Evolutionary conservation across 768 basidiomycete genomes (phyloP).

Genomic region (Mycena rebaudengoi): DNA sequence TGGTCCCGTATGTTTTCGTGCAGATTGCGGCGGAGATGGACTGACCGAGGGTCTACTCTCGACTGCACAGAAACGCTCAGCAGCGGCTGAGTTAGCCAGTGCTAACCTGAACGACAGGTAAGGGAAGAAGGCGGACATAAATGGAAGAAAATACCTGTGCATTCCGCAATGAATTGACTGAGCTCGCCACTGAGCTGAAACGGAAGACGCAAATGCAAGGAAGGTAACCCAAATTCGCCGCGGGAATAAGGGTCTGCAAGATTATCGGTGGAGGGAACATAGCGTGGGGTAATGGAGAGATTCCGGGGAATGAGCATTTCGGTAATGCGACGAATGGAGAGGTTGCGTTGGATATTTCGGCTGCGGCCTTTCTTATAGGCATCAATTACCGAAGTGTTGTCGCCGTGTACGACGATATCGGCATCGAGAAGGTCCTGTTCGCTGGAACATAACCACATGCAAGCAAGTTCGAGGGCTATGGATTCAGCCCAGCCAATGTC

Average conservation of each 20-base stretch:
- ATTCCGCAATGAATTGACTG: not conserved
- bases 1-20: too few relatives aligned
- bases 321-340: not conserved
- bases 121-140: too few relatives aligned
- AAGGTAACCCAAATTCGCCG: constrained; percentile 14
- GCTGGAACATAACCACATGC: constrained; percentile 2
- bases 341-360: not conserved
- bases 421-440: not conserved
- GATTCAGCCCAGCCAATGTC: constrained; percentile 44
- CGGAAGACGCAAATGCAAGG: not conserved
- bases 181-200: constrained; percentile 27
- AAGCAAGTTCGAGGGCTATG: constrained; percentile 34
- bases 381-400: not conserved
- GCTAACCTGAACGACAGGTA: too few relatives aligned
- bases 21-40: too few relatives aligned
- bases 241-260: constrained; percentile 39
- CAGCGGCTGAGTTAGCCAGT: too few relatives aligned
- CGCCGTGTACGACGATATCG: not conserved
- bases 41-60: too few relatives aligned
- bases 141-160: too few relatives aligned
- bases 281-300: constrained; percentile 28
- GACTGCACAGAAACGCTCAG: too few relatives aligned
- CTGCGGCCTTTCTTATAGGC: not conserved
- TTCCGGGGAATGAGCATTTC: constrained; percentile 14
- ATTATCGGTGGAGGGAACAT: constrained; percentile 36